phyloP scores from a whole-genome alignment of 176 grass and related monocot genomes.

The Aegilops speltoides region DNA sequence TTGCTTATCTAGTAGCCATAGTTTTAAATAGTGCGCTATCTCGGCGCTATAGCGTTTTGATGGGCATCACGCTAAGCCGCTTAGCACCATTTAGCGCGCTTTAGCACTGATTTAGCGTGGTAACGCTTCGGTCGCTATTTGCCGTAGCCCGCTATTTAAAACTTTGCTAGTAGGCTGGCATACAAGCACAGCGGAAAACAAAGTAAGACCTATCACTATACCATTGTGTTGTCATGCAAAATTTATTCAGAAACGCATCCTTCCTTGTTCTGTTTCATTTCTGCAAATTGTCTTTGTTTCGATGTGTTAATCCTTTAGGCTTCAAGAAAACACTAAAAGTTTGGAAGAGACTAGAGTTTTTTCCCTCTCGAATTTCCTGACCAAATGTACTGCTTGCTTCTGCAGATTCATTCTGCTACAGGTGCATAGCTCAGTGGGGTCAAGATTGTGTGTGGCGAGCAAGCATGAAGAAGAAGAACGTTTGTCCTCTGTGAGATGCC shows the following conservation, averaged over 20 bases:
- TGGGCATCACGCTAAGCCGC: no score
- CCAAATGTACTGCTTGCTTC: neutral
- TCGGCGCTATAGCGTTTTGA: no score
- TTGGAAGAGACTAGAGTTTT: neutral
- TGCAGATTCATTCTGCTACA: conserved; percentile 67
- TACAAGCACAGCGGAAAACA: neutral
- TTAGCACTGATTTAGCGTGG: no score
- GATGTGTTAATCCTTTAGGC: neutral
- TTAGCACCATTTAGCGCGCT: no score
- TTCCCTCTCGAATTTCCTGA: no score
- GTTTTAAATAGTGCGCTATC: no score
- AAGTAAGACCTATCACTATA: neutral
- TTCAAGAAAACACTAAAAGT: neutral
- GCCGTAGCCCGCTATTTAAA: no score
- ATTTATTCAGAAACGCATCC: neutral
- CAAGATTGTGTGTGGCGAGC: conserved; percentile 30
- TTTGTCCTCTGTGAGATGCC: conserved; percentile 53
- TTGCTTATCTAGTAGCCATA: neutral
- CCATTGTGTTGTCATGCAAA: neutral
- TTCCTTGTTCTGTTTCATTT: neutral
- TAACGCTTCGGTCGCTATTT: no score
- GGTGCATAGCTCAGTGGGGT: conserved; percentile 56
- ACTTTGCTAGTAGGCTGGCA: neutral
- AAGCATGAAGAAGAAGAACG: conserved; percentile 30
- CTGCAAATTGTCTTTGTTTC: neutral